Evolutionary conservation across 768 basidiomycete species (phyloP).

Genomic region (Naganishia antarctica): DNA sequence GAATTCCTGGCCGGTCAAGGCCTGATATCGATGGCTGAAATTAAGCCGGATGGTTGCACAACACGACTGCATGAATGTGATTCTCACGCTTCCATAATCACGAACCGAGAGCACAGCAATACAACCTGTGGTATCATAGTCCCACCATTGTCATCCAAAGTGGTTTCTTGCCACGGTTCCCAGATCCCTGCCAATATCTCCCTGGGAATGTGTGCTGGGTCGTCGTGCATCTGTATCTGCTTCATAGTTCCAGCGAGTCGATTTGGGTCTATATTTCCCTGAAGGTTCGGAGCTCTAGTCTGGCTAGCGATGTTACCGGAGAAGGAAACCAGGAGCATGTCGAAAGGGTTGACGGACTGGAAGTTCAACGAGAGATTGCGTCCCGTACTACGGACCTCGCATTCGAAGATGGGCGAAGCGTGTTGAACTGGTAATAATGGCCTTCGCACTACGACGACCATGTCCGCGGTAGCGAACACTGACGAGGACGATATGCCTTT

Average conservation of each 20-base stretch:
- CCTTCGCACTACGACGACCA: neutral
- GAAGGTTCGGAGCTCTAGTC: neutral
- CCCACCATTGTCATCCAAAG: neutral
- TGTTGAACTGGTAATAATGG: conserved; percentile 17
- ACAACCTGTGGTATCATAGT: neutral
- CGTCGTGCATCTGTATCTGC: neutral
- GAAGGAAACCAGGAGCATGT: conserved; percentile 3
- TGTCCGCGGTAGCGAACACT: conserved; percentile 3
- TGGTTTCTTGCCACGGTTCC: conserved; percentile 9
- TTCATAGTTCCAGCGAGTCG: conserved; percentile 11
- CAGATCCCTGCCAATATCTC: conserved; percentile 10
- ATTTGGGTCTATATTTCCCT: neutral
- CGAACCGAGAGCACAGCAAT: conserved; percentile 13
- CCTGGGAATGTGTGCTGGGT: neutral
- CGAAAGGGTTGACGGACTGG: conserved; percentile 4
- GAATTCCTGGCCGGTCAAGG: too few species aligned
- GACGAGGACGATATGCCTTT: neutral
- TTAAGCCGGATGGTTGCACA: too few species aligned
- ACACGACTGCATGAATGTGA: too few species aligned
- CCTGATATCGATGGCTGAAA: too few species aligned
- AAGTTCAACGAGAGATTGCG: conserved; percentile 3
- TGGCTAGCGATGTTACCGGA: neutral
- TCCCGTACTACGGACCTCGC: neutral
- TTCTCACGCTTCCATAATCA: conserved; percentile 12
- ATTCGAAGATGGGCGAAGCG: conserved; percentile 13